Conservation (phyloP, 2,329 filamentous ascomycete species). For the Rhytidhysteron rufulum region DNA sequence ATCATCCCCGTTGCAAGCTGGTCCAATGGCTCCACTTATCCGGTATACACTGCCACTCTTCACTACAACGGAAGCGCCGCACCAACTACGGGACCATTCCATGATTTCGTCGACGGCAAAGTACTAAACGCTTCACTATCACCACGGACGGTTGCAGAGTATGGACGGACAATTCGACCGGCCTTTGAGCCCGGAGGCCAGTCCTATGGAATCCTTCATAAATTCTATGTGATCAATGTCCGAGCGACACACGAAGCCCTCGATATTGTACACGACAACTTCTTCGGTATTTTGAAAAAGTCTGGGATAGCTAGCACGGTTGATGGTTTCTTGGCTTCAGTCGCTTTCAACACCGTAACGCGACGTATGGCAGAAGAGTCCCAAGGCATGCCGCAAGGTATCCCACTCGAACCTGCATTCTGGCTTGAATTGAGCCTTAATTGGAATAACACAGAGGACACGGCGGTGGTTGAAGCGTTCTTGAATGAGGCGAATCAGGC, state of each 20-base stretch:
- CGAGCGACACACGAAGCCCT: constrained; percentile 10
- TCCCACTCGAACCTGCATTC: constrained; percentile 11
- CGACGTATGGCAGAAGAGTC: constrained; percentile 8
- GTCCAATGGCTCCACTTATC: constrained; percentile 11
- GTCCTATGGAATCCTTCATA: constrained; percentile 12
- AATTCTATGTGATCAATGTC: constrained; percentile 14
- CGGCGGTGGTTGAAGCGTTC: constrained; percentile 1
- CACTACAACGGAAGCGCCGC: constrained; percentile 15
- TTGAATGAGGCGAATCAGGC: background rate
- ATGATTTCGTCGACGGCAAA: constrained; percentile 9
- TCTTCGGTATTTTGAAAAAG: too few relatives aligned
- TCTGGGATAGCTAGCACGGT: too few relatives aligned
- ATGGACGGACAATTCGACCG: too few relatives aligned
- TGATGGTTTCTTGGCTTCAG: constrained; percentile 16
- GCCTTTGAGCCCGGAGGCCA: constrained; percentile 9
- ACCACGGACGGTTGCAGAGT: too few relatives aligned
- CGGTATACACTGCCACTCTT: constrained; percentile 13
- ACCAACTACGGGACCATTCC: constrained; percentile 10
- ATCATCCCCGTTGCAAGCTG: constrained; percentile 15
- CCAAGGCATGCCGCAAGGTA: constrained; percentile 8
- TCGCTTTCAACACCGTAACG: constrained; percentile 16
- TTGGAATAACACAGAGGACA: constrained; percentile 4
- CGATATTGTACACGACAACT: constrained; percentile 16
- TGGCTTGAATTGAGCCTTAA: constrained; percentile 12
- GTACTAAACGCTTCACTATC: constrained; percentile 11